Evolutionary conservation across 805 yeast genomes (phyloP), one percentile per base, ranked within the genome.

Genomic region (Metschnikowia koreensis): DNA sequence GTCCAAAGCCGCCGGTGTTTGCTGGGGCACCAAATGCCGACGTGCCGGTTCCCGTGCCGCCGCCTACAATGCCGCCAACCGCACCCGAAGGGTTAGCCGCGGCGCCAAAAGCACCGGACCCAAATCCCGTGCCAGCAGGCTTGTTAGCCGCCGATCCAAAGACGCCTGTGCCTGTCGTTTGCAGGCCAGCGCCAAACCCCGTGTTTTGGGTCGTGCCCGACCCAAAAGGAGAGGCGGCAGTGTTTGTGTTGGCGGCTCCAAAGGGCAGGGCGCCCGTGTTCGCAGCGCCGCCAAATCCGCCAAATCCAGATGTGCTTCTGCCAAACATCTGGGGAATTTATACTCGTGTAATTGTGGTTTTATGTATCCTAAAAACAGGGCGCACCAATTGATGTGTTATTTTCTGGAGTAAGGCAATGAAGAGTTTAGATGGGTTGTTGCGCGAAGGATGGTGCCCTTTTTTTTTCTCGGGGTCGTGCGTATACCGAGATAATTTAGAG

Each of bases 271-370:
- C 56, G 29, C 49, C 47, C 7, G 48, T 46, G 17, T 26, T 46
- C n/a, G 46, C 61, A 36, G 34, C 34, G 34, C 63, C 59, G 33
- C 74, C 71, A 57, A 73, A 76, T 31, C 83, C 83, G 11, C 83
- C 83, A 63, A 80, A 80, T 16, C 84, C 84, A 44, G 80, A 71
- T 12, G 73, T 66, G 22, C 75, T 60, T 44, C 78, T 61, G 44
- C 83, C 81, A 70, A 81, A 80, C 83, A 80, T 73, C 39, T 9
- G 27, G 29, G 9, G 9, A 37, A 5, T n/a, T 16, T 13, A 12
- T 11, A 8, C 39, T 37, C 13, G 39, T 37, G 15, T 37, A 16
- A 46, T 37, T 34, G 29, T 17, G 27, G 41, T 17, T 37, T 46
- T 44, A 48, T 47, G 22, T 22, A 22, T 22, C 4, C 22, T 4